These are phyloP conservation scores for Chlorella sp. DNA, from an alignment of 139 green algal species.

Conservation along the genomic window DNA sequence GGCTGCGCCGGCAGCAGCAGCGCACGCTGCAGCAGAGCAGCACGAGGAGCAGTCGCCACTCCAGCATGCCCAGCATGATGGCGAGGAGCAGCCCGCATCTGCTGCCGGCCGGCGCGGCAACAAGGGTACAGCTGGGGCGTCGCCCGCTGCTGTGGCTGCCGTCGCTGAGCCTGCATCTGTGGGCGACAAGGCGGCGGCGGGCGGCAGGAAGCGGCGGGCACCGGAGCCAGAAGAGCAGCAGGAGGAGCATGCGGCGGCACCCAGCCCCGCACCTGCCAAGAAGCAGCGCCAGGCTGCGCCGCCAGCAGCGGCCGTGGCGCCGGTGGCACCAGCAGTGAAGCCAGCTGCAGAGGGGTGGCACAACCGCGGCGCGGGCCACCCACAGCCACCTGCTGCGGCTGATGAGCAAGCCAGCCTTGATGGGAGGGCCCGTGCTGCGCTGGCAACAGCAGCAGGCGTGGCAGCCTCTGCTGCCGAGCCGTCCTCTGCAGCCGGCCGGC, in stretches of 20 bases:
- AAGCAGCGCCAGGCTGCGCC: too few species aligned
- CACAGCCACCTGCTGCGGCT: not conserved
- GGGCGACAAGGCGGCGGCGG: not conserved
- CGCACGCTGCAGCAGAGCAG: not conserved
- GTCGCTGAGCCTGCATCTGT: not conserved
- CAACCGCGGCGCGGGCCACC: not conserved
- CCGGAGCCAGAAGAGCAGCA: not conserved
- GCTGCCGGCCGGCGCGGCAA: not conserved
- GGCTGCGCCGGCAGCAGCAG: not conserved
- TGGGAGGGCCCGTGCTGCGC: not conserved
- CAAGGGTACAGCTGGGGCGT: not conserved
- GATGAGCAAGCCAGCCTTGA: too few species aligned
- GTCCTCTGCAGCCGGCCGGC: not conserved
- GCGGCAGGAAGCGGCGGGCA: conserved; percentile 6
- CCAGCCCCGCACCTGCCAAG: not conserved
- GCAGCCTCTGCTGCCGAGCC: not conserved
- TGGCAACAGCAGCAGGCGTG: not conserved
- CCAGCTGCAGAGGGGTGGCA: conserved; percentile 16
- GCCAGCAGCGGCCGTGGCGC: not conserved
- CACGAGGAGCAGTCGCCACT: not conserved
- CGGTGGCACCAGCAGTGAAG: not conserved
- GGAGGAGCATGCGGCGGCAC: not conserved
- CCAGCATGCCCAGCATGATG: not conserved
- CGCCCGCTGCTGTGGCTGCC: not conserved
- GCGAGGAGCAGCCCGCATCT: not conserved